Percentiles rank a stretch among this genome's conserved stretches.
Evolutionary conservation across 495 filamentous ascomycete species (phyloP).

Genomic region (Annulohypoxylon nitens): DNA sequence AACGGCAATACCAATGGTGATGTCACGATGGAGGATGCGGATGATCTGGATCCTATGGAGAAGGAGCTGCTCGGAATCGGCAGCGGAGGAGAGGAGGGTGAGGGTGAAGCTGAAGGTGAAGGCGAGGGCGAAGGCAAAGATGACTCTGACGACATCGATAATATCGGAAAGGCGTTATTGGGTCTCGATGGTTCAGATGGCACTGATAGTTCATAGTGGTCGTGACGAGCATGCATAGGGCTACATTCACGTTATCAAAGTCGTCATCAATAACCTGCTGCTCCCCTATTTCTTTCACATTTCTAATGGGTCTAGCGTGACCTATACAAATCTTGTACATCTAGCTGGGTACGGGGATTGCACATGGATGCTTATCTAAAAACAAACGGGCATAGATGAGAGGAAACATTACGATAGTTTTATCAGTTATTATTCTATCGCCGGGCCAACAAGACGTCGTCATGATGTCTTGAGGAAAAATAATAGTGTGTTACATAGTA

Average conservation of each 20-base stretch:
- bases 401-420: constrained; percentile 1
- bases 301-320: constrained; percentile 4
- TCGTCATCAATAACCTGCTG: not conserved
- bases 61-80: constrained; percentile 63
- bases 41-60: constrained; percentile 66
- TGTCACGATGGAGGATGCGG: constrained; percentile 59
- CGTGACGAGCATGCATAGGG: not conserved
- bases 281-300: constrained; percentile 15
- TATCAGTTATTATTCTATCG: not conserved
- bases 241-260: not conserved
- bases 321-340: constrained; percentile 22
- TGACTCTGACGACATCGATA: constrained; percentile 64
- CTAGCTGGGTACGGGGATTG: constrained; percentile 15
- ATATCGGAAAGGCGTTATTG: constrained; percentile 65
- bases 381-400: constrained; percentile 8
- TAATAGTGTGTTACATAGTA: constrained; percentile 2
- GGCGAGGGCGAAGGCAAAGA: constrained; percentile 55
- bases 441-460: not conserved
- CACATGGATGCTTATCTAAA: constrained; percentile 10
- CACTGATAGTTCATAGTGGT: constrained; percentile 43
- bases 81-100: constrained; percentile 55
- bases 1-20: constrained; percentile 52
- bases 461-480: too few relatives aligned
- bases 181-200: constrained; percentile 60
- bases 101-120: constrained; percentile 52